Evolutionary conservation across 768 basidiomycete genomes (phyloP), one percentile per base, ranked within the genome.

Genomic region (Xerocomellus intermedius): DNA sequence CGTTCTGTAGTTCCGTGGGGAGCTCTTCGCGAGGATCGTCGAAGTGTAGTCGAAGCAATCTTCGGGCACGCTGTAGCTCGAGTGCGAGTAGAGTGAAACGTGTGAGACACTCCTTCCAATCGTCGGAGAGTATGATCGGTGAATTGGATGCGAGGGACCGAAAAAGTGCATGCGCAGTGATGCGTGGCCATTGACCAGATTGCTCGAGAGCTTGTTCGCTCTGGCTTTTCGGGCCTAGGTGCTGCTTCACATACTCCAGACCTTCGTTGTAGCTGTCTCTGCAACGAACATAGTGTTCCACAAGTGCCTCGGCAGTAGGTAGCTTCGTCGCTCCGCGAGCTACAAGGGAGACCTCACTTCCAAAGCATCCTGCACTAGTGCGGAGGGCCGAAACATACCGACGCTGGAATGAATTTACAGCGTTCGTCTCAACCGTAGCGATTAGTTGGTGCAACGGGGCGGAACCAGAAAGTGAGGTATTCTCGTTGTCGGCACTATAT

Each of bases 141-240:
- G 67, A 66, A 7, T 64, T 57, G 9, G 67, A 68, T 9, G 70
- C 65, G 41, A 78, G 63, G 8, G 41, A 57, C 19, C 52, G 52
- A 17, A 78, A 62, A 17, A 79, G 64, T 4, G 59, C 46, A 42
- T 62, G 62, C 2, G 63, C 26, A 4, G 73, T 73, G 17, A 74
- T 48, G 5, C 70, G 67, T 13, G 78, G 78, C 77, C 77, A 79
- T 53, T 71, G 64, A 8, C 70, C 70, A 0, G 69, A 57, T 13
- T 42, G 32, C 13, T 42, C 21, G 2, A 70, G 30, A 4, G 64
- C 57, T 6, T 30, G 35, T 54, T 73, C 70, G 4, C 52, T 52
- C 8, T 22, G 8, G 30, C 45, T 65, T 22, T 12, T 42, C 3
- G 70, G 62, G 52, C 14, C 62, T 45, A 64, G 57, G 28, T 22